These are phyloP conservation scores for Solanum raphanifolium DNA, from an alignment of 257 asterid genomes.

Conservation along the genomic window DNA sequence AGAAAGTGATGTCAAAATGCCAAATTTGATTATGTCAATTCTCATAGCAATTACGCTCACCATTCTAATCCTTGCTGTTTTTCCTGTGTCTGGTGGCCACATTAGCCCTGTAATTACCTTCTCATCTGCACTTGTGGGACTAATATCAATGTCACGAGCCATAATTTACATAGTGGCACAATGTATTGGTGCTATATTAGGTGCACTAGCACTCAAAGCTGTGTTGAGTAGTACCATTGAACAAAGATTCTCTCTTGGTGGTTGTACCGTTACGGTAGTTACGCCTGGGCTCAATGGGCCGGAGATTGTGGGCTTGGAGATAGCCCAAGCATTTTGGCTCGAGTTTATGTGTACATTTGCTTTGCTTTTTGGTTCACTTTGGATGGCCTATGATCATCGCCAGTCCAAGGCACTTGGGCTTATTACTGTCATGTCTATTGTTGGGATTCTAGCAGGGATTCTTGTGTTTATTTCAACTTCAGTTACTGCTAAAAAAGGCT, in stretches of 20 bases:
- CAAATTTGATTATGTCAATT: slow-evolving; percentile 41
- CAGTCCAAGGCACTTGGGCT: slow-evolving; percentile 44
- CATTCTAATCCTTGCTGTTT: slow-evolving; percentile 57
- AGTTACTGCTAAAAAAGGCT: slow-evolving; percentile 42
- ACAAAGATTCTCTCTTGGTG: slow-evolving; percentile 47
- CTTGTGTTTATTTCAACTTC: slow-evolving; percentile 55
- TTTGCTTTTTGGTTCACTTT: slow-evolving; percentile 53
- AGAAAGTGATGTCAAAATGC: slow-evolving; percentile 36
- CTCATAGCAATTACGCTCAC: slow-evolving; percentile 39
- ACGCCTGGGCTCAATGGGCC: slow-evolving; percentile 48
- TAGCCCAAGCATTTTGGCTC: slow-evolving; percentile 56
- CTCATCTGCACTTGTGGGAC: slow-evolving; percentile 65
- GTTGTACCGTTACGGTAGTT: slow-evolving; percentile 49
- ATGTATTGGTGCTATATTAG: slow-evolving; percentile 46
- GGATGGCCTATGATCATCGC: slow-evolving; percentile 76
- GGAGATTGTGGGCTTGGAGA: slow-evolving; percentile 24
- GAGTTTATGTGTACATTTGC: slow-evolving; percentile 53
- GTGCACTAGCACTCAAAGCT: slow-evolving; percentile 64
- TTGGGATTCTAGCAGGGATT: slow-evolving; percentile 51
- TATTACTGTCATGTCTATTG: slow-evolving; percentile 24
- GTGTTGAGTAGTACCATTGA: slow-evolving; percentile 37
- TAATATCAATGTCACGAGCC: slow-evolving; percentile 57
- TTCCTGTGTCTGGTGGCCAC: slow-evolving; percentile 79
- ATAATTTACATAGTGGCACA: slow-evolving; percentile 46
- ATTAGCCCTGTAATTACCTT: slow-evolving; percentile 71